Evolutionary conservation across 2,329 filamentous ascomycete species (phyloP).

Genomic region (Aspergillus sp.): DNA sequence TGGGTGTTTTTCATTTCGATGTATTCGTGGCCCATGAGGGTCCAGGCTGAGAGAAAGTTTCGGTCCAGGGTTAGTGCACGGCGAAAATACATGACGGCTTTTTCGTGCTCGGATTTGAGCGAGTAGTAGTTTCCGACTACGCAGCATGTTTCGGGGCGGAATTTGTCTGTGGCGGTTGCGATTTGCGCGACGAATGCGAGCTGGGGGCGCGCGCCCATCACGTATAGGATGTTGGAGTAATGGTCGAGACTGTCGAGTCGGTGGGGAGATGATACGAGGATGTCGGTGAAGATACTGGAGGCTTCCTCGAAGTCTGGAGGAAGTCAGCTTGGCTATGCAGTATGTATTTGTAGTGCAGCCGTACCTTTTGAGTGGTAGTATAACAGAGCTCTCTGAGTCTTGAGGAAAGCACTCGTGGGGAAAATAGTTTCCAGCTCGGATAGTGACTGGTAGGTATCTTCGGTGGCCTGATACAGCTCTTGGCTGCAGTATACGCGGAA

Average conservation of each 20-base stretch:
- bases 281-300: conserved; percentile 65
- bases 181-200: conserved; percentile 90
- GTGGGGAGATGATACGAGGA: conserved; percentile 66
- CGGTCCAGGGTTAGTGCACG: conserved; percentile 88
- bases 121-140: conserved; percentile 98
- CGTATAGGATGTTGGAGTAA: conserved; percentile 96
- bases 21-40: conserved; percentile 97
- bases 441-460: conserved; percentile 72
- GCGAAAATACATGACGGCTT: conserved; percentile 96
- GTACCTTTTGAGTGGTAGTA: conserved; percentile 80
- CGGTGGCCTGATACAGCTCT: conserved; percentile 84
- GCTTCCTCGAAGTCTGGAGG: conserved; percentile 62
- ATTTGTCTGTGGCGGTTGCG: conserved; percentile 89
- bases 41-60: conserved; percentile 92
- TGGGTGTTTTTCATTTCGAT: conserved; percentile 99
- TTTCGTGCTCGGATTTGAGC: conserved; percentile 90
- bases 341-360: neutral
- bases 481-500: conserved; percentile 90
- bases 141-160: conserved; percentile 93
- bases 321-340: conserved; percentile 15
- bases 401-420: conserved; percentile 81
- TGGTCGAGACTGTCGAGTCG: conserved; percentile 89
- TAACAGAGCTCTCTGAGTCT: conserved; percentile 84
- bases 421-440: conserved; percentile 81
- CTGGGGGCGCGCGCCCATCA: conserved; percentile 83